A percentile compares a stretch with the other conserved stretches of the same genome.
Conservation (phyloP, 345 rosid genomes). For the Eucalyptus marginata region DNA sequence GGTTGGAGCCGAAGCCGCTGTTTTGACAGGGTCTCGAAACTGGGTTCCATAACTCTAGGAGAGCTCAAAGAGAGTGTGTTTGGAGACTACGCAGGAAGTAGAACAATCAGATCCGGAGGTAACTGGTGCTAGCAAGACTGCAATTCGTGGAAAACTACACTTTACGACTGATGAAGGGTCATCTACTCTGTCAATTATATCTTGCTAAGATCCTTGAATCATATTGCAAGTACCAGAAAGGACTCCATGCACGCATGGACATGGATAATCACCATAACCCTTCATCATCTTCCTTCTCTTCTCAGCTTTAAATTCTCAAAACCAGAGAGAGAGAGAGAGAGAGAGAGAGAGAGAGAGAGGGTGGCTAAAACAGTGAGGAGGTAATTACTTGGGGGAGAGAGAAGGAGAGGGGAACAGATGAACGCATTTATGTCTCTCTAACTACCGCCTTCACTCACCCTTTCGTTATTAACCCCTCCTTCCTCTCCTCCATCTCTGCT, state of each 20-base stretch:
- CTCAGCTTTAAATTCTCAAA: neutral
- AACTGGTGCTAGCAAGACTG: neutral
- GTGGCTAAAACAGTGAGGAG: neutral
- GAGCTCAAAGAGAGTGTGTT: neutral
- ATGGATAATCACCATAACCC: neutral
- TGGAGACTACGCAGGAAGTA: neutral
- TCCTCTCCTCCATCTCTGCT: neutral
- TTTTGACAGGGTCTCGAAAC: neutral
- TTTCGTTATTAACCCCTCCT: neutral
- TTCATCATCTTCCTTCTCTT: neutral
- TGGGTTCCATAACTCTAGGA: neutral
- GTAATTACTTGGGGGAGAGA: neutral
- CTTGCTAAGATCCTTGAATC: neutral
- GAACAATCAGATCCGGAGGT: neutral
- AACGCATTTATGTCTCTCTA: constrained; percentile 27
- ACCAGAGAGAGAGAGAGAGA: neutral
- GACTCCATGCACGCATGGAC: neutral
- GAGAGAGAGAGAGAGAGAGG: neutral
- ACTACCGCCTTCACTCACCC: constrained; percentile 4
- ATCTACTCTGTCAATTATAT: neutral
- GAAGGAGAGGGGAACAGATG: constrained; percentile 18
- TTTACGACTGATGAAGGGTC: neutral
- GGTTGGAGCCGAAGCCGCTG: neutral
- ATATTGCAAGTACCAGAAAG: neutral
- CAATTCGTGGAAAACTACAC: neutral